Base-by-base conservation (phyloP, 2,329 filamentous ascomycete genomes). In the Escovopsis sp. region DNA sequence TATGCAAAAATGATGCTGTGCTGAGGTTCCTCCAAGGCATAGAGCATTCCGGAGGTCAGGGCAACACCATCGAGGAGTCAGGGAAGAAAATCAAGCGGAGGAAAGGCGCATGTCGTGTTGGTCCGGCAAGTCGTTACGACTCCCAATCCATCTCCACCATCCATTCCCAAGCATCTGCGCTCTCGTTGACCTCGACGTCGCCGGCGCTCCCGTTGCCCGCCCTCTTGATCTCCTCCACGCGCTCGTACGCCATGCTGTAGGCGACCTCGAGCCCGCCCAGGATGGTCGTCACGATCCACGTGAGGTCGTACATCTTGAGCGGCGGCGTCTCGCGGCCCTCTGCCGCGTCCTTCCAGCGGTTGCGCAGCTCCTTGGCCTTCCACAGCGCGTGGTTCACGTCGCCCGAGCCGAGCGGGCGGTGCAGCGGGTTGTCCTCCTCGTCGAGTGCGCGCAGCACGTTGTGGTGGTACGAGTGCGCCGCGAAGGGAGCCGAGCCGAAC, bases 331-430 rank as follows among this genome's bases (percentile, higher is more conserved):
- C 57, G 7, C 51, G 50, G 1, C 55, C 59, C 43, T 73, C 67
- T 33, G 77, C 74, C 0, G 73, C 77, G 42, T 78, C 73, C 60
- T 85, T 85, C 81, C 81, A 85, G 9, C 75, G 66, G 49, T 85
- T 85, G 2, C 81, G 66, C 43, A 83, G 67, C 48, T 82, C 78
- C 55, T 85, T 85, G 1, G 81, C 81, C 42, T 73, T 64, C 41
- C 68, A 67, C 4, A 86, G 64, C 42, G 80, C 73, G n/a, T 64
- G 61, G 10, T 69, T 65, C 5, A 78, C 74, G 3, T 71, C 65
- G 0, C 72, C 72, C 1, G 41, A 53, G 1, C 80, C 80, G 2
- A 85, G 59, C 0, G 70, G 66, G 0, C 47, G 53, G 39, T 76
- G 64, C 0, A 85, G 61, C 0, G 78, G 78, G 36, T 75, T 77